A percentile compares a stretch with the other conserved stretches of the same genome.
Conservation (phyloP, 139 green algal genomes). For the Deuterostichococcus epilithicus region DNA sequence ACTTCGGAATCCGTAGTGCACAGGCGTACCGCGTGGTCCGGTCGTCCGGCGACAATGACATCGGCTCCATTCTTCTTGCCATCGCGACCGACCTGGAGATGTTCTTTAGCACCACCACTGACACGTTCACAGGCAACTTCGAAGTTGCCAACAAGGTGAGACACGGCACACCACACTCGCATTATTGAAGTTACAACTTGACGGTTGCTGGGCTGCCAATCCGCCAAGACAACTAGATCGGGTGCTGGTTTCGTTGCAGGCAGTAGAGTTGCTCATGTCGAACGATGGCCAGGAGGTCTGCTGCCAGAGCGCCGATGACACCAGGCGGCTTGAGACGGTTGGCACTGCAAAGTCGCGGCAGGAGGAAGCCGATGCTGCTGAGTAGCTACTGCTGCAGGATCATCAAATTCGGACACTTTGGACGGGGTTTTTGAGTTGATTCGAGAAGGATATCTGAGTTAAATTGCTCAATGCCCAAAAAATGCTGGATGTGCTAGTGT, state of each 20-base stretch:
- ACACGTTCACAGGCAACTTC: constrained; percentile 29
- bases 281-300: constrained; percentile 36
- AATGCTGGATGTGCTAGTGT: too few species aligned
- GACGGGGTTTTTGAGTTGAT: too few species aligned
- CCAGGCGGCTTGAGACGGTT: constrained; percentile 11
- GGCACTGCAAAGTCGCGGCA: background rate
- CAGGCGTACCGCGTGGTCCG: constrained; percentile 30
- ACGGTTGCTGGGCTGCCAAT: too few species aligned
- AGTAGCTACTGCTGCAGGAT: too few species aligned
- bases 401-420: too few species aligned
- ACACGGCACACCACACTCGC: too few species aligned
- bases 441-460: too few species aligned
- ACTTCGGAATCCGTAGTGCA: too few species aligned
- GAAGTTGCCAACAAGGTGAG: constrained; percentile 14
- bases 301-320: constrained; percentile 32
- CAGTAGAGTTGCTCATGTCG: constrained; percentile 52
- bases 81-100: constrained; percentile 31
- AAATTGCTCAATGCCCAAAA: too few species aligned
- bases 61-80: constrained; percentile 30
- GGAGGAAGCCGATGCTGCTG: too few species aligned
- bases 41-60: constrained; percentile 20
- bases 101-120: constrained; percentile 17
- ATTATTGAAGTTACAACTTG: too few species aligned
- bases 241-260: constrained; percentile 34
- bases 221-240: background rate